A percentile compares a stretch with the other conserved stretches of the same genome.
These are phyloP conservation scores for Fraxinus sp. DNA, from an alignment of 305 asterid genomes.

Conservation along the genomic window DNA sequence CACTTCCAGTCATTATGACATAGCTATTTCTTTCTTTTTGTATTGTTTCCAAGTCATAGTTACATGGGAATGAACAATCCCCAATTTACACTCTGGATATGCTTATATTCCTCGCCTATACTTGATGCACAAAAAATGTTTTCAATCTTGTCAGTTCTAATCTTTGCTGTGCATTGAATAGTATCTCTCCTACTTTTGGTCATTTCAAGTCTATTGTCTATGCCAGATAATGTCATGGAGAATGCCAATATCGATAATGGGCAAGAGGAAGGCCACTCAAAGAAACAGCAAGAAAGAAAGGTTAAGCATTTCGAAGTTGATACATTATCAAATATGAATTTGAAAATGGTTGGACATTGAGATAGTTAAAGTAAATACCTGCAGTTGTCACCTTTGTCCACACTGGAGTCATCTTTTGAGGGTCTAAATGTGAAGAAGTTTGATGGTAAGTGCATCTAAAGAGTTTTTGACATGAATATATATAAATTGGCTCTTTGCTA, in stretches of 20 bases:
- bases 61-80: not conserved
- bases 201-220: not conserved
- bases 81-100: not conserved
- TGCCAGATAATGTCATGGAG: slow-evolving; percentile 52
- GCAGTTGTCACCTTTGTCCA: slow-evolving; percentile 92
- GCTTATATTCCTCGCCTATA: not conserved
- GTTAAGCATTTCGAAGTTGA: slow-evolving; percentile 36
- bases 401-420: slow-evolving; percentile 84
- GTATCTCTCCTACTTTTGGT: not conserved
- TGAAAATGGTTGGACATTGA: slow-evolving; percentile 17
- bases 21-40: slow-evolving; percentile 6
- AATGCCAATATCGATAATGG: slow-evolving; percentile 40
- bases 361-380: slow-evolving; percentile 17
- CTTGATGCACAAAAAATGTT: not conserved
- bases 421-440: slow-evolving; percentile 79
- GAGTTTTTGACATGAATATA: slow-evolving; percentile 2
- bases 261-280: slow-evolving; percentile 47
- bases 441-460: slow-evolving; percentile 47
- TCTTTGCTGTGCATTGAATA: not conserved
- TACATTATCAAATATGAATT: not conserved
- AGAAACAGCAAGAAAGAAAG: slow-evolving; percentile 72
- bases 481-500: not conserved
- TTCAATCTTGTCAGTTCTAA: not conserved
- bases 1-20: slow-evolving; percentile 15
- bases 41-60: not conserved